Evolutionary conservation across 164 flowering plant genomes (phyloP).

Genomic region (Stephania japonica): DNA sequence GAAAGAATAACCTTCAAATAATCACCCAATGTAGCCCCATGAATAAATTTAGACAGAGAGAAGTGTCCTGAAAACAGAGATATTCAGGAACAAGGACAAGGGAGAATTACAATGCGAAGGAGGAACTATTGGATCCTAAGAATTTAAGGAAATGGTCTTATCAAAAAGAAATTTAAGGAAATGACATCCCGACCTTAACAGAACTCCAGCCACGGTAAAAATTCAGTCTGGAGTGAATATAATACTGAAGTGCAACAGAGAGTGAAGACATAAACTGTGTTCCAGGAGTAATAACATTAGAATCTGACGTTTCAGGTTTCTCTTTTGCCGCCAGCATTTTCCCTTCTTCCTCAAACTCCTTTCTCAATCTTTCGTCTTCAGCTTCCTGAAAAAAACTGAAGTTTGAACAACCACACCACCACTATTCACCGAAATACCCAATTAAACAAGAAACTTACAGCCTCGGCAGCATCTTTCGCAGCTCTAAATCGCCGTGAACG

Average conservation of each 20-base stretch:
- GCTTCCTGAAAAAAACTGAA: constrained; percentile 53
- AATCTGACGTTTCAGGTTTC: constrained; percentile 81
- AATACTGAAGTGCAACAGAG: constrained; percentile 90
- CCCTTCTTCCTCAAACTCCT: constrained; percentile 65
- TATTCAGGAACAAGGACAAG: constrained; percentile 31
- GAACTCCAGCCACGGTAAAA: constrained; percentile 60
- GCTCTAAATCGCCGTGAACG: constrained; percentile 94
- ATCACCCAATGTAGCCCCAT: constrained; percentile 69
- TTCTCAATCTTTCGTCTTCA: constrained; percentile 73
- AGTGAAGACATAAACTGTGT: constrained; percentile 85
- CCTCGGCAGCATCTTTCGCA: constrained; percentile 95
- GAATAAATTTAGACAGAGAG: constrained; percentile 58
- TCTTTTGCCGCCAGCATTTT: constrained; percentile 38
- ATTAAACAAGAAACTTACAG: constrained; percentile 42
- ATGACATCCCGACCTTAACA: constrained; percentile 54
- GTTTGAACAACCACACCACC: not conserved
- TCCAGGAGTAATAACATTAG: constrained; percentile 99
- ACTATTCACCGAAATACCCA: not conserved
- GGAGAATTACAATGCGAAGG: constrained; percentile 44
- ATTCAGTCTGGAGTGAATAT: constrained; percentile 70
- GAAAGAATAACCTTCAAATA: constrained; percentile 99
- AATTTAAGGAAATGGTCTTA: not conserved
- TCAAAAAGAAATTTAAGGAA: constrained; percentile 10
- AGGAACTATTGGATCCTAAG: constrained; percentile 40
- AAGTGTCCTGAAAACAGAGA: constrained; percentile 55